phyloP scores from a whole-genome alignment of 1,284 basidiomycete species.

The Trichosporon coremiiforme region DNA sequence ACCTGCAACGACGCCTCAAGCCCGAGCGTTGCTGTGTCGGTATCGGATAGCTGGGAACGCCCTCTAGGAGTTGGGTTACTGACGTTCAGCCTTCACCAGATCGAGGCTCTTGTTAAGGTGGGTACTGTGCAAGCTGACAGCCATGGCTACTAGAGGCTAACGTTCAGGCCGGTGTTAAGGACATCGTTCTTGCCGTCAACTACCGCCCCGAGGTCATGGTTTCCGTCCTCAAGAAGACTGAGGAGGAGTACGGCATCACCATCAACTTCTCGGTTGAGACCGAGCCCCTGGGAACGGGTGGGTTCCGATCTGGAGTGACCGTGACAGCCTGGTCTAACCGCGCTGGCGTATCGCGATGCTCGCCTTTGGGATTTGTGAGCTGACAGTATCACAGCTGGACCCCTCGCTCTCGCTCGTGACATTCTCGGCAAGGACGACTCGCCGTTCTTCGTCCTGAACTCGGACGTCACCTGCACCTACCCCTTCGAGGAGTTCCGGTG shows the following conservation, averaged over 20 bases:
- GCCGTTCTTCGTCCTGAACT: conserved; percentile 63
- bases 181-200: conserved; percentile 62
- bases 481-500: conserved; percentile 60
- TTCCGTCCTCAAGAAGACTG: conserved; percentile 60
- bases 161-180: conserved; percentile 60
- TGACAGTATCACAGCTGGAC: conserved; percentile 55
- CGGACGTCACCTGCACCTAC: conserved; percentile 62
- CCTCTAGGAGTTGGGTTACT: neutral
- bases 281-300: conserved; percentile 61
- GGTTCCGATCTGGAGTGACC: conserved; percentile 26
- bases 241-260: conserved; percentile 61
- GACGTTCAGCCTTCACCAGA: conserved; percentile 58
- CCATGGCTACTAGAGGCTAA: conserved; percentile 13
- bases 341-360: too few species aligned
- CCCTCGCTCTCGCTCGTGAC: conserved; percentile 60
- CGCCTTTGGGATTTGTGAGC: neutral
- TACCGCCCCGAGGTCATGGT: conserved; percentile 63
- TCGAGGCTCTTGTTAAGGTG: conserved; percentile 61
- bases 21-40: neutral
- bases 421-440: conserved; percentile 62
- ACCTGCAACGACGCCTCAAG: neutral
- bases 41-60: neutral
- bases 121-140: conserved; percentile 25
- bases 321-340: too few species aligned
- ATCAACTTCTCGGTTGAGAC: conserved; percentile 62